Base-by-base conservation (phyloP, 257 asterid species). In the Solanum chiquidenum region DNA sequence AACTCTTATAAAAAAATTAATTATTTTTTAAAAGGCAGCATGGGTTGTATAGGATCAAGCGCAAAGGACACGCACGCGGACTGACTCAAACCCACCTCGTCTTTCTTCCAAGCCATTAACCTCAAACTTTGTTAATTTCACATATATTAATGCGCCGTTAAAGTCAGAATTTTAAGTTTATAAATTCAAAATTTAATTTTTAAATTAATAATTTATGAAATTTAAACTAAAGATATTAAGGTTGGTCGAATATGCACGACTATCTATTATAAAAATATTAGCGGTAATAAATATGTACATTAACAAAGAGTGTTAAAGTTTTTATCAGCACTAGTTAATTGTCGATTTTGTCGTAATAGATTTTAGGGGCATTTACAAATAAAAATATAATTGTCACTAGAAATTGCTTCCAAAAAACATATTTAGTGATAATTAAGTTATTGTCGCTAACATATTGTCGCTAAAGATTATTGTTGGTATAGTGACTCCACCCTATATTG, bases 21-120 rank as follows among this genome's bases (percentile, higher is more conserved):
- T 21, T 14, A 75, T 38, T 9, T 10, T 25, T 83, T 5, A 37
- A 68, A 79, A 87, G 88, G 23, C 58, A 88, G 88, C 88, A 87
- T 86, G 91, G 88, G 88, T 64, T 86, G 83, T 79, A 90, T 94
- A 92, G 95, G 95, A 94, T 93, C 93, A 91, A 85, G 95, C 94
- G 94, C 89, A 88, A 88, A 90, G 92, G 83, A 79, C 89, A 93
- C 75, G 76, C 97, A 93, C 90, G 95, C 97, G 76, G 88, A 89
- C 92, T 93, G 92, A 91, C 92, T 89, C 86, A 87, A 77, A 29
- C 85, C 66, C 88, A 71, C 86, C 80, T 86, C 88, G 64, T 88
- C 87, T 73, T 77, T 42, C n/a, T 13, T 77, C 62, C 84, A 7
- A 77, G n/a, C 64, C 64, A 46, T 80, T 73, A 64, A 42, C 87